phyloP scores from a whole-genome alignment of 495 filamentous ascomycete genomes.

The Collariella sp. region DNA sequence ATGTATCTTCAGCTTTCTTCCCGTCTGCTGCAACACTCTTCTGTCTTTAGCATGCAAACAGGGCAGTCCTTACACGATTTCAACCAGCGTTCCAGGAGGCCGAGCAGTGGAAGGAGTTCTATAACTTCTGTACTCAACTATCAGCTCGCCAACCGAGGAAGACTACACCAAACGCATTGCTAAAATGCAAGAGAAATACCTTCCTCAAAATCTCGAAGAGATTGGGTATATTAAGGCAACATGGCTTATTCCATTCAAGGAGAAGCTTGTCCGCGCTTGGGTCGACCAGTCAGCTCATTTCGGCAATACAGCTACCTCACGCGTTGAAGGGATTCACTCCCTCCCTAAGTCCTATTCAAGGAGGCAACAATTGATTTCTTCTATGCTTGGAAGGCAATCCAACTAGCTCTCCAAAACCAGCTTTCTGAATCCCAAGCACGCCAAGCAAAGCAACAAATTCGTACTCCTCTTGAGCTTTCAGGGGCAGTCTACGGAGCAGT shows the following conservation, averaged over 20 bases:
- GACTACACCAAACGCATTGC: neutral
- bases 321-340: neutral
- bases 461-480: neutral
- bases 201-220: neutral
- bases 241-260: neutral
- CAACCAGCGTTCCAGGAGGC: neutral
- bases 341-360: neutral
- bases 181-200: neutral
- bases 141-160: neutral
- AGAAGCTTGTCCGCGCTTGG: neutral
- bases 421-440: neutral
- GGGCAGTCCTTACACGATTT: neutral
- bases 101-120: neutral
- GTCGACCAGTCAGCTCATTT: neutral
- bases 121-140: neutral
- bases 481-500: neutral
- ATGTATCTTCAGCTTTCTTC: neutral
- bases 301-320: neutral
- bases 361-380: neutral
- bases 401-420: neutral
- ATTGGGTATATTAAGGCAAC: neutral
- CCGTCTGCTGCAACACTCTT: neutral
- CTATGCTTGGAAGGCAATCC: neutral
- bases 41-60: neutral
- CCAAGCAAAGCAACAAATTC: neutral